phyloP scores from a whole-genome alignment of 2,329 filamentous ascomycete species.

The Neofusicoccum laricinum region DNA sequence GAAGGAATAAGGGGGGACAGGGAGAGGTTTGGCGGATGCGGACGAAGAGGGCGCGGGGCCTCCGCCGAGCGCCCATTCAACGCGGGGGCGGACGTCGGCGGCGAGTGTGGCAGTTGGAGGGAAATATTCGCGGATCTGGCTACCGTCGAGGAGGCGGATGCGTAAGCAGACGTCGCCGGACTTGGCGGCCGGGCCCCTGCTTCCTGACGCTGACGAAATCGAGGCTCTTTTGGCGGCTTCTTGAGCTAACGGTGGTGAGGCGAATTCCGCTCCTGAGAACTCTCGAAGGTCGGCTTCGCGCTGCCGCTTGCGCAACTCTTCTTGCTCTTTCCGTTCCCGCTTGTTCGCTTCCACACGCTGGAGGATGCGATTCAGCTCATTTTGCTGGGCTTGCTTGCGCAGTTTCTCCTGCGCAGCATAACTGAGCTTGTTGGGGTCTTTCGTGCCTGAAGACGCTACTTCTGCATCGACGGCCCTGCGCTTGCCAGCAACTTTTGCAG shows the following conservation, averaged over 20 bases:
- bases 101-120: conserved; percentile 60
- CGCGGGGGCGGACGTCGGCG: conserved; percentile 70
- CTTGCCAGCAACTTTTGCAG: conserved; percentile 33
- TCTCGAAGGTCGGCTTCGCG: conserved; percentile 19
- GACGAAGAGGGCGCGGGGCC: conserved; percentile 22
- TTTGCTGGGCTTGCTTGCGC: conserved; percentile 62
- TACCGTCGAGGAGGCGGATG: conserved; percentile 80
- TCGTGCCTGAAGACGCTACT: conserved; percentile 35
- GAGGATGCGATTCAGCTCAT: conserved; percentile 69
- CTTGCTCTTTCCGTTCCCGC: conserved; percentile 55
- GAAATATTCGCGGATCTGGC: conserved; percentile 72
- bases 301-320: conserved; percentile 35
- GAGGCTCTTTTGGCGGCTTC: background rate
- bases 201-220: conserved; percentile 3
- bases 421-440: conserved; percentile 39
- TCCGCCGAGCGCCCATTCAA: conserved; percentile 58
- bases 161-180: conserved; percentile 54
- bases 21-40: conserved; percentile 23
- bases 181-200: conserved; percentile 28
- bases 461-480: conserved; percentile 43
- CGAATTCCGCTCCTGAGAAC: background rate
- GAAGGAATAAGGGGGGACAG: conserved; percentile 68
- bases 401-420: conserved; percentile 57
- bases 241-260: background rate
- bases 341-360: conserved; percentile 76